Percentiles rank a stretch among this genome's conserved stretches.
phyloP scores from a whole-genome alignment of 2,329 filamentous ascomycete species.

The Achaetomium macrosporum region DNA sequence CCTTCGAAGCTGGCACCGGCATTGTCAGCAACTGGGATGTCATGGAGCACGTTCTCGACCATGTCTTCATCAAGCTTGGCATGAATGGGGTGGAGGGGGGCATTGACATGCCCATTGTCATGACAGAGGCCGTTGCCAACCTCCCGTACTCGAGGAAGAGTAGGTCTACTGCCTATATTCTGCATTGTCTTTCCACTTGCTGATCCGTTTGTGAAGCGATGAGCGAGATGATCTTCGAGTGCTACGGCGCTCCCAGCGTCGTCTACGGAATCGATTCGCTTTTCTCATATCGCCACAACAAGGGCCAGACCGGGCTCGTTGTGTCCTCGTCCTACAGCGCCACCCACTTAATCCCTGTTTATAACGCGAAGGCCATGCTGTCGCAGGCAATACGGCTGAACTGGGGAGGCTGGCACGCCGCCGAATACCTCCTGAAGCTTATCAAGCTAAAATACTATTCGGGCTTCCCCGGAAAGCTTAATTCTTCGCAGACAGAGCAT shows the following conservation, averaged over 20 bases:
- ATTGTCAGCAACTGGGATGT: slow-evolving; percentile 97
- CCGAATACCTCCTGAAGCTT: slow-evolving; percentile 87
- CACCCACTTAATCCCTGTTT: slow-evolving; percentile 90
- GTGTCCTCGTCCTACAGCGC: slow-evolving; percentile 89
- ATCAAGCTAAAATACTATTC: slow-evolving; percentile 82
- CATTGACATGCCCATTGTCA: slow-evolving; percentile 81
- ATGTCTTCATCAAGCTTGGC: slow-evolving; percentile 89
- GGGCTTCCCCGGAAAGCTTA: slow-evolving; percentile 79
- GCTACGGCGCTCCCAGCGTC: slow-evolving; percentile 82
- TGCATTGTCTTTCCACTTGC: slow-evolving; percentile 25
- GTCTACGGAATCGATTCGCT: slow-evolving; percentile 94
- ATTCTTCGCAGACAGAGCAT: slow-evolving; percentile 77
- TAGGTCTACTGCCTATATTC: slow-evolving; percentile 41
- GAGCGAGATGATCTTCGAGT: slow-evolving; percentile 96
- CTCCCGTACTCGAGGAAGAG: slow-evolving; percentile 82
- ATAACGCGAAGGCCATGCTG: slow-evolving; percentile 78
- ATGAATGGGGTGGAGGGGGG: slow-evolving; percentile 68
- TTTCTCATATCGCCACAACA: slow-evolving; percentile 92
- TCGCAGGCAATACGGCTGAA: slow-evolving; percentile 83
- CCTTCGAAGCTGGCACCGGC: slow-evolving; percentile 85
- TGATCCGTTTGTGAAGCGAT: slow-evolving; percentile 55
- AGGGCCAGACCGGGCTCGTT: slow-evolving; percentile 79
- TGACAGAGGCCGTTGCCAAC: slow-evolving; percentile 95
- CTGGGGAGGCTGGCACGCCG: slow-evolving; percentile 87
- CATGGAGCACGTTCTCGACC: slow-evolving; percentile 91